Percentiles rank a stretch among this genome's conserved stretches.
Evolutionary conservation across 2,329 filamentous ascomycete genomes (phyloP).

Genomic region (Botrytis medusae): DNA sequence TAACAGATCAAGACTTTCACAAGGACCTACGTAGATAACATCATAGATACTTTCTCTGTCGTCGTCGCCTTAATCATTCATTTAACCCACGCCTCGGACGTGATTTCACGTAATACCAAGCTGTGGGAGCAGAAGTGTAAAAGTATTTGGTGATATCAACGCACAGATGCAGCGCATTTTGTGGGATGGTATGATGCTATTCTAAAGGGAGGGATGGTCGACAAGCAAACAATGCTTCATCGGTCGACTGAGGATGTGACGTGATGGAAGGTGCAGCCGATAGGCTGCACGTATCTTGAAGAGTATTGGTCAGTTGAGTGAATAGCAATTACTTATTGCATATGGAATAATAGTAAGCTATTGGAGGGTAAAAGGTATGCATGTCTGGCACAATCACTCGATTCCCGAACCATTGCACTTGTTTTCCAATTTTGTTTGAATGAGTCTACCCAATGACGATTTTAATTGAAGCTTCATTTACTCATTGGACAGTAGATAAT

Average conservation of each 20-base stretch:
- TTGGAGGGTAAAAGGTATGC: conserved; percentile 8
- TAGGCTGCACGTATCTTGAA: conserved; percentile 7
- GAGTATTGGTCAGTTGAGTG: not conserved
- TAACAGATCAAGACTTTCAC: conserved; percentile 5
- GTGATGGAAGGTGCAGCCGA: conserved; percentile 15
- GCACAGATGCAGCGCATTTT: not conserved
- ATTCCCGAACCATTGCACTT: conserved; percentile 19
- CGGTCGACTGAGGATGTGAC: not conserved
- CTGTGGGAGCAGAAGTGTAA: not conserved
- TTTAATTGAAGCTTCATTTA: conserved; percentile 8
- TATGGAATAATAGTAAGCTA: conserved; percentile 12
- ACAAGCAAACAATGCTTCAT: not conserved
- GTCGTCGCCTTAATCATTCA: conserved; percentile 3
- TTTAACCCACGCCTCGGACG: conserved; percentile 8
- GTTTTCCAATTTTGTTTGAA: not conserved
- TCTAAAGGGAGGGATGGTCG: not conserved
- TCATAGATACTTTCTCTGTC: conserved; percentile 9
- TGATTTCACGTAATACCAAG: conserved; percentile 17
- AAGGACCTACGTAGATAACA: conserved; percentile 7
- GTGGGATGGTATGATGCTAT: not conserved
- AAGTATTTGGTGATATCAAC: not conserved
- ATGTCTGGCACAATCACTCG: not conserved
- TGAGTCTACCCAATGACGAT: conserved; percentile 9
- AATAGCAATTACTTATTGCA: conserved; percentile 6
- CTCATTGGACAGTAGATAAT: conserved; percentile 12